phyloP scores from a whole-genome alignment of 306 rosid genomes.

The Fragaria nilgerrensis region DNA sequence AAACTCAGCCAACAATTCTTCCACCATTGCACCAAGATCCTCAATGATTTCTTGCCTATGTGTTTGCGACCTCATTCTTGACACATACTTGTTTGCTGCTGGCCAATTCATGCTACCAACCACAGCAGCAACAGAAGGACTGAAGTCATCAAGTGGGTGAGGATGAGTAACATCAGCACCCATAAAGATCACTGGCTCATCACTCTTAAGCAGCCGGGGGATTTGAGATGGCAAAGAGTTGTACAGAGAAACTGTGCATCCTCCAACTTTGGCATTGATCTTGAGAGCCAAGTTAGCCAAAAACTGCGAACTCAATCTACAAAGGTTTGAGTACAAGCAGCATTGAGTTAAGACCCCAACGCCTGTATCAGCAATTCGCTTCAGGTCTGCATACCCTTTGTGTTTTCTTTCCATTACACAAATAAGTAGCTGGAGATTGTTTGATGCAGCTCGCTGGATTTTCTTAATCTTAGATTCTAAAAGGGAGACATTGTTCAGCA shows the following conservation, averaged over 20 bases:
- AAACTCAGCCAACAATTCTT: conserved; percentile 82
- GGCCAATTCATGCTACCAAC: conserved; percentile 99
- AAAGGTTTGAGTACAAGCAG: conserved; percentile 82
- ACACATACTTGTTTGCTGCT: conserved; percentile 86
- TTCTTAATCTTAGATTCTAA: conserved; percentile 83
- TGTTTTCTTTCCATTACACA: conserved; percentile 93
- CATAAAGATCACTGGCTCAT: conserved; percentile 86
- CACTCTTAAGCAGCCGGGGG: conserved; percentile 60
- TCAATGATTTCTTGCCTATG: conserved; percentile 91
- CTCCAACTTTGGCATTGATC: conserved; percentile 96
- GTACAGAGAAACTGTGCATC: conserved; percentile 90
- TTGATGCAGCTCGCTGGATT: conserved; percentile 60
- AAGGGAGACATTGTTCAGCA: conserved; percentile 73
- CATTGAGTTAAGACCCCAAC: conserved; percentile 88
- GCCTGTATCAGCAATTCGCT: conserved; percentile 90
- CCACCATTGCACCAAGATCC: conserved; percentile 81
- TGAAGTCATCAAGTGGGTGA: conserved; percentile 93
- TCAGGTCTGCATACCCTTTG: conserved; percentile 89
- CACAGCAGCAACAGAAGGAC: conserved; percentile 98
- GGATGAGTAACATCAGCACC: conserved; percentile 99
- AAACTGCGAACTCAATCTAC: conserved; percentile 76
- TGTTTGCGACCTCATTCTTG: conserved; percentile 97
- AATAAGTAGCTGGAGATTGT: conserved; percentile 84
- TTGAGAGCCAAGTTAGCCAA: conserved; percentile 92
- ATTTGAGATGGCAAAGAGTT: conserved; percentile 84